These are phyloP conservation scores for Colletotrichum limetticola DNA, from an alignment of 2,329 filamentous ascomycete genomes.

Conservation along the genomic window DNA sequence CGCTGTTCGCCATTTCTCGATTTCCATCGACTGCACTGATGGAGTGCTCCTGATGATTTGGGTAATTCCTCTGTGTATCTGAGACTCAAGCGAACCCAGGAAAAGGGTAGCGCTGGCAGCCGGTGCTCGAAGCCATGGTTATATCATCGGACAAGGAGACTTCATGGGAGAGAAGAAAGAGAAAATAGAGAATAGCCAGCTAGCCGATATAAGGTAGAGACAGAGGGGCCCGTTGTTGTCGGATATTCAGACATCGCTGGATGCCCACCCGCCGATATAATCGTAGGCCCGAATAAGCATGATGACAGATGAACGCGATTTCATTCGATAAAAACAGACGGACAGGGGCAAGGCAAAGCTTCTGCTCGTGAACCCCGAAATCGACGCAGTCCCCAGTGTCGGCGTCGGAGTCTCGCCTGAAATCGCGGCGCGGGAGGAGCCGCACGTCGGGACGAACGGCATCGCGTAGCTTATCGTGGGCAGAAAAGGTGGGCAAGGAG, in stretches of 20 bases:
- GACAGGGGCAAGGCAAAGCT: neutral
- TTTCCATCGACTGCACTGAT: neutral
- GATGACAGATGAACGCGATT: neutral
- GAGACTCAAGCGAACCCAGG: neutral
- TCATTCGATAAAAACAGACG: neutral
- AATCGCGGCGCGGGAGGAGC: slow-evolving; percentile 20
- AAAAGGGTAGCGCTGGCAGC: neutral
- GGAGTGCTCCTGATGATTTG: neutral
- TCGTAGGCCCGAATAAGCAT: neutral
- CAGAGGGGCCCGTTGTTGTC: neutral
- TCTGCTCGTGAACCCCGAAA: neutral
- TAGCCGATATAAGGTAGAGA: neutral
- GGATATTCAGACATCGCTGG: no score
- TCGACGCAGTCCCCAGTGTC: neutral
- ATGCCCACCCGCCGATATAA: neutral
- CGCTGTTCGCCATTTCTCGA: neutral
- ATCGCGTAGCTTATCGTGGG: neutral
- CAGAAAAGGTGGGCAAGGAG: neutral
- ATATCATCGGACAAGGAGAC: neutral
- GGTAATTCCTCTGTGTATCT: neutral
- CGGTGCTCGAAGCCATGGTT: neutral
- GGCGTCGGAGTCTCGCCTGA: neutral
- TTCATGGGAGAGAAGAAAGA: neutral
- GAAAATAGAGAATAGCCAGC: neutral
- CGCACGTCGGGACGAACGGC: slow-evolving; percentile 29